These are phyloP conservation scores for Coelastrella sp. DNA, from an alignment of 139 green algal species.

Conservation along the genomic window DNA sequence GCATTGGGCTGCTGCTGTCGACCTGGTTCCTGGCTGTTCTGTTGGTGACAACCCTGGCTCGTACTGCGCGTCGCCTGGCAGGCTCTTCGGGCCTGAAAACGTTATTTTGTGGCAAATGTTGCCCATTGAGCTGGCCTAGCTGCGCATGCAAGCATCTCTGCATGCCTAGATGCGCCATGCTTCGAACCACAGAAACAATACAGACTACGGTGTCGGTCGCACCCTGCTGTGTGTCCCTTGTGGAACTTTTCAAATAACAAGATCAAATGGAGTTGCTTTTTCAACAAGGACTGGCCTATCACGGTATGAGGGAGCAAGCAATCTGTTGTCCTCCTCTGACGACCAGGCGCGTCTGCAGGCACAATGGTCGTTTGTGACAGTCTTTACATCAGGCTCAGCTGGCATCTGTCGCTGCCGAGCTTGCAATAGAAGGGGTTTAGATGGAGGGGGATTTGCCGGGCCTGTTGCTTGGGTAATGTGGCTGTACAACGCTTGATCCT, in stretches of 20 bases:
- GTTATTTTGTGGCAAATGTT: neutral
- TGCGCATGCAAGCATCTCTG: neutral
- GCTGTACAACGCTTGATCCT: no score
- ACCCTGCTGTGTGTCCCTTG: conserved; percentile 18
- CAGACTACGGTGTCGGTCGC: neutral
- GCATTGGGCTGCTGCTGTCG: neutral
- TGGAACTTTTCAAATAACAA: conserved; percentile 23
- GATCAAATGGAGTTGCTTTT: no score
- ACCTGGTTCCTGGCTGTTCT: conserved; percentile 12
- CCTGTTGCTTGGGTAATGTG: neutral
- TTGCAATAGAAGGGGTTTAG: no score
- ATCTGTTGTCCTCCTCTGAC: no score
- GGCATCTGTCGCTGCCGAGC: no score
- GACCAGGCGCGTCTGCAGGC: no score
- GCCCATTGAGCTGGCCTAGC: neutral
- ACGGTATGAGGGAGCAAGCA: no score
- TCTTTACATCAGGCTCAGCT: no score
- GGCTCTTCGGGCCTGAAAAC: neutral
- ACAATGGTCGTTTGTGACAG: neutral
- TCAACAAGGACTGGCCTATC: no score
- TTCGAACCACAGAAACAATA: neutral
- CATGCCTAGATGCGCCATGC: neutral
- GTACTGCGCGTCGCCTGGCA: neutral
- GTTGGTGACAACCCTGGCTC: neutral
- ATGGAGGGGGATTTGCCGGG: no score